Evolutionary conservation across 2,329 filamentous ascomycete species (phyloP).

Genomic region (Colletotrichum tanaceti): DNA sequence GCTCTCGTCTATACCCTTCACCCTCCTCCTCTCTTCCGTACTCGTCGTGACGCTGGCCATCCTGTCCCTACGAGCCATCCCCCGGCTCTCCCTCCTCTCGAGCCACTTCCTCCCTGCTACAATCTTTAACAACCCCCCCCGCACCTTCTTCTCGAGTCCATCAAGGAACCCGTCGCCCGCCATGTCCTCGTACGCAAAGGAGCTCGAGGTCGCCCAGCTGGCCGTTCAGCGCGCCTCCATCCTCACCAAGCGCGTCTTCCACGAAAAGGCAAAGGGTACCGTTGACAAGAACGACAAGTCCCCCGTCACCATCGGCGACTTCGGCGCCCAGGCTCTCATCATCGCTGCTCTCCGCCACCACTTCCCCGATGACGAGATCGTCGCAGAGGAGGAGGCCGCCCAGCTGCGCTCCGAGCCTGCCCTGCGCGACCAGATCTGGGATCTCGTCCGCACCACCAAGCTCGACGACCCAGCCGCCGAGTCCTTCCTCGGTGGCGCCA

Average conservation of each 20-base stretch:
- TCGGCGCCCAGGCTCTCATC: constrained; percentile 96
- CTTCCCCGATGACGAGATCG: constrained; percentile 91
- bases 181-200: constrained; percentile 72
- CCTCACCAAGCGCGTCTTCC: constrained; percentile 66
- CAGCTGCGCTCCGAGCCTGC: constrained; percentile 77
- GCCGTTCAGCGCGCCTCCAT: constrained; percentile 82
- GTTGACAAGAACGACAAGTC: constrained; percentile 95
- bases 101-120: constrained; percentile 29
- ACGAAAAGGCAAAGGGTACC: constrained; percentile 94
- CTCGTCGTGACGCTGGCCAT: constrained; percentile 41
- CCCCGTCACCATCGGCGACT: constrained; percentile 97
- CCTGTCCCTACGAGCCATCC: constrained; percentile 41
- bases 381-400: constrained; percentile 93
- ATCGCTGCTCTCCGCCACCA: constrained; percentile 88
- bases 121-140: constrained; percentile 28
- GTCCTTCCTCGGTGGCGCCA: constrained; percentile 74
- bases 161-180: constrained; percentile 38
- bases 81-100: constrained; percentile 44
- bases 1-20: constrained; percentile 14
- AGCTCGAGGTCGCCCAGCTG: constrained; percentile 85
- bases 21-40: constrained; percentile 35
- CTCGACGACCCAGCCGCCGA: constrained; percentile 75
- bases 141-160: constrained; percentile 41
- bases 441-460: constrained; percentile 78
- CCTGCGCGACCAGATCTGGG: constrained; percentile 80